A percentile compares a stretch with the other conserved stretches of the same genome.
Conservation (phyloP, 371 early-diverging fungal genomes). For the Zancudomyces culisetae region DNA sequence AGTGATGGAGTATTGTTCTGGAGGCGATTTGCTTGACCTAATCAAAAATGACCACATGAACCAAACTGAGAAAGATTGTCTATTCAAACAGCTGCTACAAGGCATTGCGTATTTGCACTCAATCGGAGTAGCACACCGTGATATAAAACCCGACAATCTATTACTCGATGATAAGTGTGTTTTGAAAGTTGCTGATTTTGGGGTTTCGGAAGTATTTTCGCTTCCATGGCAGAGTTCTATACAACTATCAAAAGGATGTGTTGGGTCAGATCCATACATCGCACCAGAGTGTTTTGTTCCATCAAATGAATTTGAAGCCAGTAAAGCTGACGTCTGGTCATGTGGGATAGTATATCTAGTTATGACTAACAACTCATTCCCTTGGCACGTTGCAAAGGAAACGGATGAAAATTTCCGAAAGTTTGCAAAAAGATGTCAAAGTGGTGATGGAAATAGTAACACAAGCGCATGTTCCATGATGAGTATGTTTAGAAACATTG, state of each 20-base stretch:
- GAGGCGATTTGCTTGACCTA: conserved; percentile 62
- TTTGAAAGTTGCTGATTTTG: conserved; percentile 96
- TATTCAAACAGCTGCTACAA: conserved; percentile 77
- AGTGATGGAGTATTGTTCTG: conserved; percentile 81
- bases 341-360: conserved; percentile 66
- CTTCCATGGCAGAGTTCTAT: conserved; percentile 47
- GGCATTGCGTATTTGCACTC: conserved; percentile 81
- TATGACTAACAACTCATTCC: conserved; percentile 50
- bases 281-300: conserved; percentile 61
- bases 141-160: conserved; percentile 84
- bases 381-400: conserved; percentile 51
- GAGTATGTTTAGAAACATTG: conserved; percentile 28
- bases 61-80: conserved; percentile 57
- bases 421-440: conserved; percentile 33
- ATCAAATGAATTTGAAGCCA: conserved; percentile 51
- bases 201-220: conserved; percentile 81
- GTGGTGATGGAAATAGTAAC: too few relatives aligned
- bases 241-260: conserved; percentile 51
- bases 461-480: too few relatives aligned
- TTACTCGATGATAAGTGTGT: conserved; percentile 59
- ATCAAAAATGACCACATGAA: conserved; percentile 55
- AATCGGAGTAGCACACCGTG: conserved; percentile 86
- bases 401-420: conserved; percentile 38
- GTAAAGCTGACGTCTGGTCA: conserved; percentile 67
- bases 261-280: conserved; percentile 79